Evolutionary conservation across 176 grass and related monocot genomes (phyloP).

Genomic region (Urochloa ruziziensis): DNA sequence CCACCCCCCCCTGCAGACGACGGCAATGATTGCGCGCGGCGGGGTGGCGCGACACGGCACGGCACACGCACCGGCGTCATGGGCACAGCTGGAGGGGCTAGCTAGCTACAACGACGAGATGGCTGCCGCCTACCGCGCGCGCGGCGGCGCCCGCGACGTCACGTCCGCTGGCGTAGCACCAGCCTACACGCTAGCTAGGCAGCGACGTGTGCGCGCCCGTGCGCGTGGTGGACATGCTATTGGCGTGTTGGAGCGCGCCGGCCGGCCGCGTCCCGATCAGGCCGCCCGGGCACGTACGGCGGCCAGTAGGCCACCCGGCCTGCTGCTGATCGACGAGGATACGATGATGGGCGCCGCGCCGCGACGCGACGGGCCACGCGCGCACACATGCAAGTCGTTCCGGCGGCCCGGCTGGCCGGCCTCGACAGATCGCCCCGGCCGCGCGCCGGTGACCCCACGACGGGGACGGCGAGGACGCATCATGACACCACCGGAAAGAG

Average conservation of each 20-base stretch:
- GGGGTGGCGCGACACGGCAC: constrained; percentile 7
- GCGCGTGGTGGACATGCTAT: neutral
- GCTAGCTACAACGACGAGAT: neutral
- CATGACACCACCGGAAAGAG: neutral
- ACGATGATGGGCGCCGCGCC: neutral
- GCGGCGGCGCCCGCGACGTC: neutral
- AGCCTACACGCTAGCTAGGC: neutral
- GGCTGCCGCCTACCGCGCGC: neutral
- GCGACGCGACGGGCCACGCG: neutral
- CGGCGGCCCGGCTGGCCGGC: neutral
- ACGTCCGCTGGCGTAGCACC: neutral
- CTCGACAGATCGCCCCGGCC: no score
- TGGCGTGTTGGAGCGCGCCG: neutral
- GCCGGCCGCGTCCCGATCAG: neutral
- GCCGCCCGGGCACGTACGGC: no score
- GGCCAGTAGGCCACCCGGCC: neutral
- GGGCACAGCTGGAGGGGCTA: neutral
- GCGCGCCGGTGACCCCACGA: neutral
- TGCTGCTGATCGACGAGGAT: neutral
- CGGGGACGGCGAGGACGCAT: neutral
- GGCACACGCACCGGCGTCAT: neutral
- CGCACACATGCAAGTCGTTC: neutral
- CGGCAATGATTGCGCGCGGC: neutral
- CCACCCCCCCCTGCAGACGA: neutral
- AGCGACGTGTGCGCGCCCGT: neutral